Evolutionary conservation across 1,284 basidiomycete genomes (phyloP), one percentile per base, ranked within the genome.

Genomic region (Rhodotorula glutinis): DNA sequence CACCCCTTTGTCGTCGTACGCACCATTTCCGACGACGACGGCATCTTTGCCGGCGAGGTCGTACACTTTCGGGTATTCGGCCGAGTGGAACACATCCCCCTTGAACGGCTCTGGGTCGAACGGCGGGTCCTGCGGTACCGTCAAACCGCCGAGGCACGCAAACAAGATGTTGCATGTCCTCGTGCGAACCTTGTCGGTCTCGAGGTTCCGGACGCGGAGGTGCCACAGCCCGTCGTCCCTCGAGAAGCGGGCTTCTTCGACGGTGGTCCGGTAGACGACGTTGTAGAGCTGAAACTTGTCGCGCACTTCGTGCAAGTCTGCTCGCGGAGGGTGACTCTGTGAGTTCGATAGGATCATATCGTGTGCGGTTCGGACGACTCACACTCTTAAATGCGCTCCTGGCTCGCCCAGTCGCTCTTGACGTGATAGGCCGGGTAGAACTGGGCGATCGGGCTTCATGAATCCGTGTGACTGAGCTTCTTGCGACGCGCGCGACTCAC

Each of bases 151-250:
- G 51, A 66, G 65, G 43, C 63, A 64, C 19, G 70, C 66, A n/a
- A 73, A 52, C 33, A 73, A 61, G 51, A 73, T 61, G 67, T 73
- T 73, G 67, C 72, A 73, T 0, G 72, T 73, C 29, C 70, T 51
- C 3, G 33, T 46, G 21, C 67, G 49, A 13, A 47, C 52, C 16
- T 52, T 27, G n/a, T 60, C 64, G 21, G 72, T 72, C 43, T 47
- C 52, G 21, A 63, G 44, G 46, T 73, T 63, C 16, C 51, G 60
- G 57, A 73, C 59, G 2, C 30, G 27, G 23, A 73, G 49, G 5
- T 67, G 69, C 72, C 72, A 73, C 17, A 72, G 55, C 1, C 70
- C 67, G 13, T 63, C 61, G 40, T 59, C 51, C 33, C 62, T 54
- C 5, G 70, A 72, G 62, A 62, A 69, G n/a, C 27, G 47, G 23